Base-by-base conservation (phyloP, 306 rosid species). In the Cucumis sativus region DNA sequence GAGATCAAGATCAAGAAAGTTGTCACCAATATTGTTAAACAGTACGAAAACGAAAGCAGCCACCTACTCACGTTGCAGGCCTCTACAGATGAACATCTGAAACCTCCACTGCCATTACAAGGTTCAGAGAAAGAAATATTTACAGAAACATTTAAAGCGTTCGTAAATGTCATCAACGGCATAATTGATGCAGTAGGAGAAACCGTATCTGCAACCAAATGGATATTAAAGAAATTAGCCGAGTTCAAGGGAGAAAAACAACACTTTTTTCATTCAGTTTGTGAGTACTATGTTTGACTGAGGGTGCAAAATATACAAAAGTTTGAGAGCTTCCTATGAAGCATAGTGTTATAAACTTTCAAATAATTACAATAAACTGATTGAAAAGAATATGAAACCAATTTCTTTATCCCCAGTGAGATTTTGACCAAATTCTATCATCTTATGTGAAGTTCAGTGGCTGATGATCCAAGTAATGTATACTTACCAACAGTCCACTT, bases 31-130 rank as follows among this genome's bases (percentile, higher is more conserved):
- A 55, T 37, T 39, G 18, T 21, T 54, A 17, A 23, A 58, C 17
- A 6, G 62, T 14, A 78, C 43, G 15, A 67, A 75, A 49, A 28
- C 17, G 59, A 47, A 65, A 80, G 69, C 76, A 64, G 78, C 65
- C 77, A 88, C 84, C 83, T 79, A 90, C 97, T 90, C 89, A 93
- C 98, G 80, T 91, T 94, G 94, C 98, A 94, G 81, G 88, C 85
- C 79, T 90, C 84, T 49, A 83, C 88, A 49, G 98, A 94, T 10
- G 60, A 77, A 84, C 98, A 94, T 73, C 83, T 78, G 37, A 94
- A 88, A 51, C 96, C 90, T 64, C 88, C 94, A 82, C 84, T 89
- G 25, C 90, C 88, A 9, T 58, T 49, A 77, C 98, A 94, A 17
- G 93, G 88, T 77, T 94, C 93, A 15, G 87, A 90, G 87, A 94